Conservation (phyloP, 2,329 filamentous ascomycete genomes). For the Ilyonectria destructans region DNA sequence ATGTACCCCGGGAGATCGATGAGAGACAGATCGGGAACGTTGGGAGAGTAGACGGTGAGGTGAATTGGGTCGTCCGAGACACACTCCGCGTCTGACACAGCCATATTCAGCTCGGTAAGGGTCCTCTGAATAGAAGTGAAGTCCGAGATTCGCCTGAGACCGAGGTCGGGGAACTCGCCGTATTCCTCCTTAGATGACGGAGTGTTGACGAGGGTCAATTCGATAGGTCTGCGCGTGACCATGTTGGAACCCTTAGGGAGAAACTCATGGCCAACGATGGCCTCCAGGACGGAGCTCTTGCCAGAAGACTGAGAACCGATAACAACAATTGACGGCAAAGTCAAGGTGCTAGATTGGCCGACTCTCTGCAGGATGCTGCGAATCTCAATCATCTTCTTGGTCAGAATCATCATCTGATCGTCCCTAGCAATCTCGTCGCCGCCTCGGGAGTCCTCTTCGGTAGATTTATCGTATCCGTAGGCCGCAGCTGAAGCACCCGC, state of each 20-base stretch:
- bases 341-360: slow-evolving; percentile 90
- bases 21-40: slow-evolving; percentile 94
- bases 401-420: slow-evolving; percentile 99
- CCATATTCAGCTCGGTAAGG: slow-evolving; percentile 93
- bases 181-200: slow-evolving; percentile 90
- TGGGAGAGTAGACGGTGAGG: slow-evolving; percentile 93
- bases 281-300: slow-evolving; percentile 97
- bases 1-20: slow-evolving; percentile 99
- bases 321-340: slow-evolving; percentile 97
- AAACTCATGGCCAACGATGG: slow-evolving; percentile 98
- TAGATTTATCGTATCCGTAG: slow-evolving; percentile 82
- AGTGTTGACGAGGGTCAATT: slow-evolving; percentile 96
- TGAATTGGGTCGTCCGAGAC: slow-evolving; percentile 98
- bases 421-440: slow-evolving; percentile 82
- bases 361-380: slow-evolving; percentile 91
- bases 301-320: slow-evolving; percentile 98
- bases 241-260: slow-evolving; percentile 98
- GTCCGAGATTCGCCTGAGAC: slow-evolving; percentile 90
- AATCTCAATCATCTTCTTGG: slow-evolving; percentile 99
- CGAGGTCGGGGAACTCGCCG: slow-evolving; percentile 95
- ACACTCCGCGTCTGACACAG: slow-evolving; percentile 91
- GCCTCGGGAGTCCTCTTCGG: slow-evolving; percentile 75
- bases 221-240: slow-evolving; percentile 96
- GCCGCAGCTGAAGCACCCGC: slow-evolving; percentile 82
- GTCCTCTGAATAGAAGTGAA: slow-evolving; percentile 95